A percentile compares a stretch with the other conserved stretches of the same genome.
These are phyloP conservation scores for Pyrrhoderma noxium DNA, from an alignment of 1,284 basidiomycete genomes.

Conservation along the genomic window DNA sequence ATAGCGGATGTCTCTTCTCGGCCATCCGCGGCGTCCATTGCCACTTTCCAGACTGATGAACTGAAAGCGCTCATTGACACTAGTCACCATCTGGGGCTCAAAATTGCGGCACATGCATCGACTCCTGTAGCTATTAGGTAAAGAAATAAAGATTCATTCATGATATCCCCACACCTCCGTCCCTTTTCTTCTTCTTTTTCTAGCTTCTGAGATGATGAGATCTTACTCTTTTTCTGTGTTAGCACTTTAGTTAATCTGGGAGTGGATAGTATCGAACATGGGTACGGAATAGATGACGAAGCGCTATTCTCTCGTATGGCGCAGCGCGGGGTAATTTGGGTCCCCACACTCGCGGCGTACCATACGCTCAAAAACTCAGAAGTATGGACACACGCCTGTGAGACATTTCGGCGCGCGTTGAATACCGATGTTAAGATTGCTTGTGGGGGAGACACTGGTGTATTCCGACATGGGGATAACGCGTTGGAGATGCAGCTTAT, in stretches of 20 bases:
- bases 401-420: conserved; percentile 41
- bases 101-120: conserved; percentile 53
- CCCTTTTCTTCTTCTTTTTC: too few species aligned
- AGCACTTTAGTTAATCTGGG: conserved; percentile 30
- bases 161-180: too few species aligned
- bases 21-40: conserved; percentile 29
- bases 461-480: conserved; percentile 56
- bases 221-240: too few species aligned
- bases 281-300: conserved; percentile 29
- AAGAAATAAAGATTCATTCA: too few species aligned
- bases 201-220: too few species aligned
- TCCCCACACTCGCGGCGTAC: conserved; percentile 53
- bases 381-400: conserved; percentile 34
- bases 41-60: conserved; percentile 43
- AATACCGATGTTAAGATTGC: conserved; percentile 40
- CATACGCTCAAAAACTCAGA: conserved; percentile 30
- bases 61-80: conserved; percentile 44
- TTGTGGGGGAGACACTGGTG: conserved; percentile 58
- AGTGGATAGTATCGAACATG: conserved; percentile 47
- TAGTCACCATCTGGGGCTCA: conserved; percentile 46
- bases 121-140: conserved; percentile 30
- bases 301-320: conserved; percentile 13
- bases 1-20: conserved; percentile 34
- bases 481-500: conserved; percentile 55
- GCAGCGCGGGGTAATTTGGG: conserved; percentile 31